Evolutionary conservation across 73 alveolate species (phyloP).

Genomic region (Tetrahymena malaccensis): DNA sequence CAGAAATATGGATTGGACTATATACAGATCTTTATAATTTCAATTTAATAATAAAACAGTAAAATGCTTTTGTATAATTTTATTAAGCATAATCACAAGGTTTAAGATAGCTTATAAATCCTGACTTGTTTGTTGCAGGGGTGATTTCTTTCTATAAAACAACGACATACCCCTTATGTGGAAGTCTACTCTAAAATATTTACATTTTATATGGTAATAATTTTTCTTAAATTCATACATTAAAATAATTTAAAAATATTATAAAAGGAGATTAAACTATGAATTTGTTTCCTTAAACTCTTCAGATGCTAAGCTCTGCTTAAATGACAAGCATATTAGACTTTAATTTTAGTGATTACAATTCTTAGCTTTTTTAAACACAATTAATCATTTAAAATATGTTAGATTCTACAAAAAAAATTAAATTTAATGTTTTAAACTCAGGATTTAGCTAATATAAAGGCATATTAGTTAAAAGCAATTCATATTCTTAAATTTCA

Average conservation of each 20-base stretch:
- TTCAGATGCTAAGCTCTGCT: background rate
- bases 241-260: too few species aligned
- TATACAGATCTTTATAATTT: background rate
- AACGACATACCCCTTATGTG: background rate
- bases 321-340: background rate
- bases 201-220: background rate
- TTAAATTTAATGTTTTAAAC: background rate
- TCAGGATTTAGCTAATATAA: background rate
- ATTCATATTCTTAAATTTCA: background rate
- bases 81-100: background rate
- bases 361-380: background rate
- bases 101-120: background rate
- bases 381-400: background rate
- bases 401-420: background rate
- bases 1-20: background rate
- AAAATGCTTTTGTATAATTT: background rate
- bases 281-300: background rate
- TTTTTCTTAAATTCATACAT: too few species aligned
- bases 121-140: background rate
- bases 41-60: background rate
- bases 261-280: background rate
- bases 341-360: background rate
- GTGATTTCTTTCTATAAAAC: background rate
- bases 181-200: background rate
- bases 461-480: background rate